Conservation (phyloP, 2,329 filamentous ascomycete genomes). For the Fusarium solani-melongenae region DNA sequence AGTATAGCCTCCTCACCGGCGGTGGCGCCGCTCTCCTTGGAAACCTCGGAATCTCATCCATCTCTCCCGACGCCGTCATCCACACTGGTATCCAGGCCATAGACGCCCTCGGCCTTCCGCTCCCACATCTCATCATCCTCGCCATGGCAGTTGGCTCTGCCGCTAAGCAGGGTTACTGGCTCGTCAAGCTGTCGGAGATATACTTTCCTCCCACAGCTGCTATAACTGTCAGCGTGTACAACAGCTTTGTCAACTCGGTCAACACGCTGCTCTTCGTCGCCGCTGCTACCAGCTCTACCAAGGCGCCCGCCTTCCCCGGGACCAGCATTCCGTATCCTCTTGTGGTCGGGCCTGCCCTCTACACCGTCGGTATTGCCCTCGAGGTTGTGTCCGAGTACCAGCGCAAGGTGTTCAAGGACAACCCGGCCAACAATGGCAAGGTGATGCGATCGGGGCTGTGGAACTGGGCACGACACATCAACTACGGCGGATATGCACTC, state of each 20-base stretch:
- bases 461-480: conserved; percentile 53
- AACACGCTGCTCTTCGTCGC: conserved; percentile 66
- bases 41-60: conserved; percentile 56
- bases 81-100: conserved; percentile 44
- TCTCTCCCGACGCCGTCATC: conserved; percentile 52
- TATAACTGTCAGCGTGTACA: conserved; percentile 59
- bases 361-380: conserved; percentile 61
- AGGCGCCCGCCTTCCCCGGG: conserved; percentile 34
- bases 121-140: conserved; percentile 62
- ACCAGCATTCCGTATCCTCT: conserved; percentile 45
- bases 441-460: conserved; percentile 53
- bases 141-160: conserved; percentile 63
- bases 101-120: conserved; percentile 58
- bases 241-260: conserved; percentile 64
- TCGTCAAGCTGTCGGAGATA: conserved; percentile 58
- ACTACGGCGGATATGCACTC: conserved; percentile 53
- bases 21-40: conserved; percentile 59
- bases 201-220: conserved; percentile 59
- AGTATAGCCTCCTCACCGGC: conserved; percentile 46
- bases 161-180: conserved; percentile 68
- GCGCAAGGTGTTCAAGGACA: conserved; percentile 56
- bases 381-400: conserved; percentile 69
- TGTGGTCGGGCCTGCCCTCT: conserved; percentile 61
- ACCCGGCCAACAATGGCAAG: conserved; percentile 51
- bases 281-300: conserved; percentile 55